phyloP scores from a whole-genome alignment of 2,329 filamentous ascomycete genomes.

The Macroventuria anomochaeta region DNA sequence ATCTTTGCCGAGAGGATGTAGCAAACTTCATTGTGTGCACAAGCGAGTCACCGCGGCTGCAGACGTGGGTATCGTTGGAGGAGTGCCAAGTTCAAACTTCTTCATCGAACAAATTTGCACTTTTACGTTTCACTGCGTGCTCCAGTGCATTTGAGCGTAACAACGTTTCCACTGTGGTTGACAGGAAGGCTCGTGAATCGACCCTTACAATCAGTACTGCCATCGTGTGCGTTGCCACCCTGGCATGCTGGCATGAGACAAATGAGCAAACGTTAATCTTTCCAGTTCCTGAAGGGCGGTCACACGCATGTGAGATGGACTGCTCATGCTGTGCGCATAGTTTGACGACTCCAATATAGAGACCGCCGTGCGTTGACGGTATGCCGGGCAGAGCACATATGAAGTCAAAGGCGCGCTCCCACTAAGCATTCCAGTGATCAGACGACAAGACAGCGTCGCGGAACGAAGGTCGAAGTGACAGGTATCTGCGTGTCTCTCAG shows the following conservation, averaged over 20 bases:
- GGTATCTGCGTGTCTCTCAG: not conserved
- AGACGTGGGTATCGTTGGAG: not conserved
- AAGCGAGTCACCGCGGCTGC: not conserved
- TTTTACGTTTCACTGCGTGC: not conserved
- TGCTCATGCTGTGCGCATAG: not conserved
- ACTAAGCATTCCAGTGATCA: not conserved
- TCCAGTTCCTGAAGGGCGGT: not conserved
- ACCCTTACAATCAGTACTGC: not conserved
- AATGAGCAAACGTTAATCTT: not conserved
- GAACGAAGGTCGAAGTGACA: not conserved
- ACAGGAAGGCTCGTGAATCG: not conserved
- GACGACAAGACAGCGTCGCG: not conserved
- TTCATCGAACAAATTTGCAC: not conserved
- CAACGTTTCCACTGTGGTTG: not conserved
- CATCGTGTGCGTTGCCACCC: not conserved
- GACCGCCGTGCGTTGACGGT: not conserved
- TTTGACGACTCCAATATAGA: not conserved
- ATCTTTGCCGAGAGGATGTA: not conserved
- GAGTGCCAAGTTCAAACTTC: not conserved
- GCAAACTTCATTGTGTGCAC: constrained; percentile 1
- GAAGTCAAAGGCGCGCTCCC: not conserved
- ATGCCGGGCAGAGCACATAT: not conserved
- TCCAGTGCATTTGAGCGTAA: not conserved
- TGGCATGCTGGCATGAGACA: not conserved
- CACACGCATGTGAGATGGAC: not conserved